These are phyloP conservation scores for Curvularia verruculosa DNA, from an alignment of 2,329 filamentous ascomycete genomes.

Conservation along the genomic window DNA sequence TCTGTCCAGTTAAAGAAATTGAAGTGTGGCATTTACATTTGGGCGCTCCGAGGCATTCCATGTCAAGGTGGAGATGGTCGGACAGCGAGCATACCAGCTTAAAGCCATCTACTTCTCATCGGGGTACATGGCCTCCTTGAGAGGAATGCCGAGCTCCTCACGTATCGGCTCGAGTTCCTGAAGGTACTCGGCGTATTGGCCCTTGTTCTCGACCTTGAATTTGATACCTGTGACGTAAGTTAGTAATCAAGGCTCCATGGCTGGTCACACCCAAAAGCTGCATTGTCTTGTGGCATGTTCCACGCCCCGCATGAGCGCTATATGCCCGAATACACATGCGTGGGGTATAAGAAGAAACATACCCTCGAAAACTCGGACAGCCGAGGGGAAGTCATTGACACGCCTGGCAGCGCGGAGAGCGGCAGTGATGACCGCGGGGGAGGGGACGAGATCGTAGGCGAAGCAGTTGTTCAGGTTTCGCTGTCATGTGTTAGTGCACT, in stretches of 20 bases:
- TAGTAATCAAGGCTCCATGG: constrained; percentile 28
- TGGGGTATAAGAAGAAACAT: constrained; percentile 46
- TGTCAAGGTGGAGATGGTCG: constrained; percentile 17
- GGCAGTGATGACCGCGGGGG: constrained; percentile 85
- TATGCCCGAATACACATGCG: neutral
- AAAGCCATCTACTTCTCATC: constrained; percentile 45
- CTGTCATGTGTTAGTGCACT: constrained; percentile 52
- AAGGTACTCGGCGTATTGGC: constrained; percentile 96
- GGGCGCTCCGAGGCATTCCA: constrained; percentile 24
- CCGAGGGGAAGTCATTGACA: constrained; percentile 98
- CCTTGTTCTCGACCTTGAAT: constrained; percentile 98
- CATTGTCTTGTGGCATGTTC: neutral
- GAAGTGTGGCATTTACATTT: constrained; percentile 32
- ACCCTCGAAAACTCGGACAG: constrained; percentile 99
- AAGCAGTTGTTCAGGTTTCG: constrained; percentile 99
- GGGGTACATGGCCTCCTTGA: constrained; percentile 94
- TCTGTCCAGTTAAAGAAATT: constrained; percentile 30
- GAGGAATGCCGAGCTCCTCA: constrained; percentile 87
- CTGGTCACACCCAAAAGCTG: constrained; percentile 7
- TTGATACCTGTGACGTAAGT: constrained; percentile 75
- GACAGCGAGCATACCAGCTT: constrained; percentile 18
- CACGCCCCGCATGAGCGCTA: neutral
- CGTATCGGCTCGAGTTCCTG: constrained; percentile 89
- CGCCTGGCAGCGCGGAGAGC: constrained; percentile 91
- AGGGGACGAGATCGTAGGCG: constrained; percentile 99